These are phyloP conservation scores for Sporobolomyces roseus DNA, from an alignment of 768 basidiomycete genomes.

Conservation along the genomic window DNA sequence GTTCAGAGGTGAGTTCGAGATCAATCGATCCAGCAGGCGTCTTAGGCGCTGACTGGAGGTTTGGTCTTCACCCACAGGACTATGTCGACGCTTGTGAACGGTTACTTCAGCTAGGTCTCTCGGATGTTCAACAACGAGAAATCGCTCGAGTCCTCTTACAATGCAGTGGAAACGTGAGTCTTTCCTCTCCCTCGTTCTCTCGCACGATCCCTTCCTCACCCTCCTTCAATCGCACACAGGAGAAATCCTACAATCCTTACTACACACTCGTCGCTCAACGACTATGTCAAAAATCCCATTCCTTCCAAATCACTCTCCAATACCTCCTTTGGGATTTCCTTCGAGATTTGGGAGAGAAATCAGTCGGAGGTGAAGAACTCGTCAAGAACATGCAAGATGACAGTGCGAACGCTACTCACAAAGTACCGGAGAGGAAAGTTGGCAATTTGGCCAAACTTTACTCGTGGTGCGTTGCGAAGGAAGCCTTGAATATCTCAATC, in stretches of 20 bases:
- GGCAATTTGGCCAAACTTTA: constrained; percentile 77
- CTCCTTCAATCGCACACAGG: constrained; percentile 60
- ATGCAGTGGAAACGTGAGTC: constrained; percentile 78
- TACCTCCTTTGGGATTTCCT: constrained; percentile 96
- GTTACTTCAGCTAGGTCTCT: constrained; percentile 74
- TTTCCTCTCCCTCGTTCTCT: not conserved
- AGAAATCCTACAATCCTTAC: constrained; percentile 89
- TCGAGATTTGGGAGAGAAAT: constrained; percentile 78
- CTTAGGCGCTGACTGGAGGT: not conserved
- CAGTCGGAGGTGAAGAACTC: constrained; percentile 72
- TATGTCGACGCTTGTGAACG: constrained; percentile 92
- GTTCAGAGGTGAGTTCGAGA: constrained; percentile 67
- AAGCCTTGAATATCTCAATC: constrained; percentile 66
- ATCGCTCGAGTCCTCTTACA: constrained; percentile 88
- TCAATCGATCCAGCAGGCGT: not conserved
- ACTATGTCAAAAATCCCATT: constrained; percentile 57
- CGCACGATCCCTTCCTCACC: not conserved
- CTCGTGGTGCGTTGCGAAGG: constrained; percentile 90
- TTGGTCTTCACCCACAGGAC: constrained; percentile 61
- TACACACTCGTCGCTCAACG: constrained; percentile 85
- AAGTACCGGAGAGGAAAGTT: constrained; percentile 56
- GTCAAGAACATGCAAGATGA: constrained; percentile 58
- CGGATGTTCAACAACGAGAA: constrained; percentile 87
- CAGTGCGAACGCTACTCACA: constrained; percentile 49
- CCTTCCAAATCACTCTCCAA: constrained; percentile 86